Conservation (phyloP, 805 yeast species). For the Limtongia smithiae region DNA sequence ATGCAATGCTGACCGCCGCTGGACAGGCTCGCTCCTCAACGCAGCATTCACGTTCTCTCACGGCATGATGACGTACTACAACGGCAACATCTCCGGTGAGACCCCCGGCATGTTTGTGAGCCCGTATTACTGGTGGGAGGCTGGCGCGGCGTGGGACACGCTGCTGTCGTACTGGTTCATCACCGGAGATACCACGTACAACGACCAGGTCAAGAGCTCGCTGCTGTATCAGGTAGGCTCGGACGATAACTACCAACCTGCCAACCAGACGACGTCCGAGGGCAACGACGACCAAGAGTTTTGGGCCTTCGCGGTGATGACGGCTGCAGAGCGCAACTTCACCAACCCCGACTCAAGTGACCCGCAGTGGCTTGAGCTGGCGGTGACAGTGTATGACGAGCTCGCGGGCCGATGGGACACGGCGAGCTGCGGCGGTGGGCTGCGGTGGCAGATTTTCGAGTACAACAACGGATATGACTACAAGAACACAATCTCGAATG, state of each 20-base stretch:
- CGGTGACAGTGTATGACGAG: conserved; percentile 86
- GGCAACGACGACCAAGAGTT: conserved; percentile 98
- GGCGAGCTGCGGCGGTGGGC: conserved; percentile 73
- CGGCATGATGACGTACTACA: conserved; percentile 69
- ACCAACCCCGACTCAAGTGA: conserved; percentile 57
- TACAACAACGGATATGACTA: conserved; percentile 95
- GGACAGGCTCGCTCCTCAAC: conserved; percentile 43
- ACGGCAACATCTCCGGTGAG: conserved; percentile 63
- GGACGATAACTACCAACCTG: conserved; percentile 74
- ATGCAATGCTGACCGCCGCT: neutral
- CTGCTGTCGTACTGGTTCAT: conserved; percentile 73
- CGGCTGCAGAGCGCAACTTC: conserved; percentile 85
- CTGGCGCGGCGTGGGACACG: conserved; percentile 81
- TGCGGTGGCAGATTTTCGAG: conserved; percentile 92
- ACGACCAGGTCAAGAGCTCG: conserved; percentile 55
- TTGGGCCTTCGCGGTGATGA: conserved; percentile 93
- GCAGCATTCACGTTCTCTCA: conserved; percentile 52
- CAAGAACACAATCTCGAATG: conserved; percentile 83
- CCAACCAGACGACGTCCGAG: conserved; percentile 85
- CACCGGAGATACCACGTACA: conserved; percentile 68
- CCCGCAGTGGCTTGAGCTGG: conserved; percentile 77
- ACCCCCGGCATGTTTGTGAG: conserved; percentile 79
- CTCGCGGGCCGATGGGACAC: conserved; percentile 88
- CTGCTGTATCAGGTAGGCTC: conserved; percentile 70
- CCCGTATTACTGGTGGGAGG: conserved; percentile 98